A percentile compares a stretch with the other conserved stretches of the same genome.
Evolutionary conservation across 345 rosid species (phyloP).

Genomic region (Pistacia integerrima): DNA sequence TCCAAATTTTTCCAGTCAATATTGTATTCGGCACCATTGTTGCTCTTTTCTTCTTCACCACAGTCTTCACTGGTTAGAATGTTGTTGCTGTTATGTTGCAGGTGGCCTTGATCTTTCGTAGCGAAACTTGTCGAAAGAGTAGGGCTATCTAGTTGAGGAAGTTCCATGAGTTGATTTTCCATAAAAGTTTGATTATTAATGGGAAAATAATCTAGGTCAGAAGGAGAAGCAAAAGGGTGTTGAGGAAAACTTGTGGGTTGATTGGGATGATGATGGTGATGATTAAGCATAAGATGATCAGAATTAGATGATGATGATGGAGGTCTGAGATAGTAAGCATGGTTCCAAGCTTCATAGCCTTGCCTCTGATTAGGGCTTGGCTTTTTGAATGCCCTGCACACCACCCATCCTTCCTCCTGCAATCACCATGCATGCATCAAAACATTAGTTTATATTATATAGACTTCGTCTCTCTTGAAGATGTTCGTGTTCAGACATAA

Average conservation of each 20-base stretch:
- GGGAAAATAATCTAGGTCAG: slow-evolving; percentile 25
- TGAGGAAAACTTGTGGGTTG: slow-evolving; percentile 24
- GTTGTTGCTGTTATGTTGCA: neutral
- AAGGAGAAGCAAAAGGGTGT: slow-evolving; percentile 22
- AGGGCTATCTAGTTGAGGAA: slow-evolving; percentile 76
- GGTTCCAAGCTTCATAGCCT: slow-evolving; percentile 71
- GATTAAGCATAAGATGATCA: slow-evolving; percentile 21
- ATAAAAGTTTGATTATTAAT: slow-evolving; percentile 17
- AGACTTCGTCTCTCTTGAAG: neutral
- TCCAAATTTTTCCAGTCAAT: slow-evolving; percentile 75
- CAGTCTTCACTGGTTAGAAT: slow-evolving; percentile 28
- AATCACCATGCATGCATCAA: neutral
- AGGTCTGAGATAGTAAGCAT: slow-evolving; percentile 39
- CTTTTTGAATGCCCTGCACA: slow-evolving; percentile 90
- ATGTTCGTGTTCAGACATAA: too few species aligned
- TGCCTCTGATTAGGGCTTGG: slow-evolving; percentile 77
- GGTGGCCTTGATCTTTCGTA: slow-evolving; percentile 16
- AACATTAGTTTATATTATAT: neutral
- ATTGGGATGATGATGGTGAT: slow-evolving; percentile 18
- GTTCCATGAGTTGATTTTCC: slow-evolving; percentile 52
- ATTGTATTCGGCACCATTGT: slow-evolving; percentile 24
- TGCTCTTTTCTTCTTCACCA: slow-evolving; percentile 47
- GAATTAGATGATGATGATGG: slow-evolving; percentile 18
- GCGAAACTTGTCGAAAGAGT: slow-evolving; percentile 54
- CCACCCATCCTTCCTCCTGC: slow-evolving; percentile 99